Percentiles rank a stretch among this genome's conserved stretches.
Evolutionary conservation across 257 asterid genomes (phyloP).

Genomic region (Plectranthus barbatus): DNA sequence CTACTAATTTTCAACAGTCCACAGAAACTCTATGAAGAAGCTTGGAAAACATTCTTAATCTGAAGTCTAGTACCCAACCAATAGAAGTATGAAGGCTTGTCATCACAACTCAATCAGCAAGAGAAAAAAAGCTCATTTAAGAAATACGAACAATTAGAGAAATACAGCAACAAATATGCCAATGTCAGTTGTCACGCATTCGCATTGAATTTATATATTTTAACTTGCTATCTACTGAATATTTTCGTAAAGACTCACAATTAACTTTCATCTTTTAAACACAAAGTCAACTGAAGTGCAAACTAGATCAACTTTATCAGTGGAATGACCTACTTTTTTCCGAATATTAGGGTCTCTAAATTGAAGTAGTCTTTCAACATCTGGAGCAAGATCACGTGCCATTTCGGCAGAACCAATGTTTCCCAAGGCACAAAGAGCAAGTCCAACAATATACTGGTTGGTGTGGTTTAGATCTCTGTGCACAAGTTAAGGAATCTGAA

Average conservation of each 20-base stretch:
- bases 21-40: no score
- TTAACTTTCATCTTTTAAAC: background rate
- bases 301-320: background rate
- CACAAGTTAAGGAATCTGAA: constrained; percentile 37
- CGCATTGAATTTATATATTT: background rate
- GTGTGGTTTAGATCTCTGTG: constrained; percentile 93
- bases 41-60: no score
- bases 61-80: background rate
- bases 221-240: background rate
- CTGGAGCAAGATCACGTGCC: constrained; percentile 99
- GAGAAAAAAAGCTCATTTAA: background rate
- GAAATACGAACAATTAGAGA: background rate
- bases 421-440: constrained; percentile 98
- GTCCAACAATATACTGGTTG: constrained; percentile 96
- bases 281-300: background rate
- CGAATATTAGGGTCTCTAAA: constrained; percentile 96
- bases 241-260: background rate
- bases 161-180: background rate
- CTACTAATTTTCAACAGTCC: no score
- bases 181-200: background rate
- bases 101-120: background rate
- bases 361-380: constrained; percentile 89
- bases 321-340: constrained; percentile 65
- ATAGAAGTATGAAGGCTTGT: background rate
- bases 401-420: constrained; percentile 97